phyloP scores from a whole-genome alignment of 208 protist species.

The Acanthamoeba rhysodes region DNA sequence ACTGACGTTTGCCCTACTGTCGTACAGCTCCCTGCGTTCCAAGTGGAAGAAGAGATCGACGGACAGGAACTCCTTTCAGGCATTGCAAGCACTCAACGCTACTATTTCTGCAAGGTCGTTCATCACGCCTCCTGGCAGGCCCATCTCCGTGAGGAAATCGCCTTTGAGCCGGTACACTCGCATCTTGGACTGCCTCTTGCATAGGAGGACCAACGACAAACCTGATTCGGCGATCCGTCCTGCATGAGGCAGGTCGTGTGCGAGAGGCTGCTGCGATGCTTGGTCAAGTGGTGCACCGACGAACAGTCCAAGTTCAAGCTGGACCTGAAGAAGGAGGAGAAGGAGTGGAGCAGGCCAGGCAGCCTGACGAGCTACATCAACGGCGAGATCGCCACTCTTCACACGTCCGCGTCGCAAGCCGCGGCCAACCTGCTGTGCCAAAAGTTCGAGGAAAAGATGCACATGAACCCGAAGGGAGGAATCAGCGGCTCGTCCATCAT shows the following conservation, averaged over 20 bases:
- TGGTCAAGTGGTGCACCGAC: conserved; percentile 55
- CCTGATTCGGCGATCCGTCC: background rate
- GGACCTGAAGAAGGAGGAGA: conserved; percentile 77
- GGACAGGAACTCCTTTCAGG: conserved; percentile 19
- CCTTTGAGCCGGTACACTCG: conserved; percentile 64
- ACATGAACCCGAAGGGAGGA: conserved; percentile 53
- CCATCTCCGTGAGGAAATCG: conserved; percentile 17
- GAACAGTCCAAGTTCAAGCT: conserved; percentile 58
- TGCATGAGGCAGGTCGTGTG: background rate
- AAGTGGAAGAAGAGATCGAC: conserved; percentile 60
- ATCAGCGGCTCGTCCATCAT: conserved; percentile 53
- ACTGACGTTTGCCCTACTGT: background rate
- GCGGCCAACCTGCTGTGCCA: conserved; percentile 35
- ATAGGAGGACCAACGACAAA: background rate
- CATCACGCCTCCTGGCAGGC: conserved; percentile 47
- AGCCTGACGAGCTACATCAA: conserved; percentile 34
- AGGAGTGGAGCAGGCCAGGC: conserved; percentile 50
- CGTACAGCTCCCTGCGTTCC: background rate
- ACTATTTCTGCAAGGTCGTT: conserved; percentile 68
- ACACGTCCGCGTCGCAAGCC: conserved; percentile 8
- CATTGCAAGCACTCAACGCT: background rate
- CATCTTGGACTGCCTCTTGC: background rate
- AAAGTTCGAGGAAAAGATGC: conserved; percentile 73
- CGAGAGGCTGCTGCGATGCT: conserved; percentile 16
- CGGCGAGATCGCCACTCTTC: conserved; percentile 24